These are phyloP conservation scores for Bruguiera sexangula DNA, from an alignment of 345 rosid species.

Conservation along the genomic window DNA sequence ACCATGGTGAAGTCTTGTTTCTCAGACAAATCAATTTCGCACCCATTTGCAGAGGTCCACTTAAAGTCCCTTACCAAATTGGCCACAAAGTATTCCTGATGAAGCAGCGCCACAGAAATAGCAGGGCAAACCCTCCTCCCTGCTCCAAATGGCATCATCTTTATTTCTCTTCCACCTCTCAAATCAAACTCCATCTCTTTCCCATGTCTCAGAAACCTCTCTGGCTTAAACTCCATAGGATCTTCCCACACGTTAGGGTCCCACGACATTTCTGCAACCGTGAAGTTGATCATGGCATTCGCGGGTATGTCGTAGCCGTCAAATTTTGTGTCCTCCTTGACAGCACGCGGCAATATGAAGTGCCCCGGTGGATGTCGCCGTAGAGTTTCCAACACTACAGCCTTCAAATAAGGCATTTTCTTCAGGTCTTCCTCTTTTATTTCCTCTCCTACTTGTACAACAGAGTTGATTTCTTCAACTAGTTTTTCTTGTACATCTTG, in stretches of 20 bases:
- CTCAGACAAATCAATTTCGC: constrained; percentile 15
- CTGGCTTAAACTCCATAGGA: constrained; percentile 18
- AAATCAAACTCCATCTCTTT: constrained; percentile 7
- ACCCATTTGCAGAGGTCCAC: constrained; percentile 8
- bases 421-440: constrained; percentile 11
- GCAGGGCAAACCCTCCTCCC: constrained; percentile 24
- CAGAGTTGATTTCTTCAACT: constrained; percentile 2
- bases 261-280: constrained; percentile 20
- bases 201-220: constrained; percentile 11
- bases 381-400: constrained; percentile 12
- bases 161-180: constrained; percentile 16
- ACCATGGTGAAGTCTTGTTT: constrained; percentile 17
- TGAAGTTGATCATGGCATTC: constrained; percentile 14
- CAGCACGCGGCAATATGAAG: constrained; percentile 16
- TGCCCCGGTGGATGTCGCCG: constrained; percentile 17
- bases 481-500: constrained; percentile 11
- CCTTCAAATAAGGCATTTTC: constrained; percentile 16
- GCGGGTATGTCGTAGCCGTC: constrained; percentile 12
- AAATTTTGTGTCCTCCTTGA: constrained; percentile 10
- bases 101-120: constrained; percentile 15
- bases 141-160: constrained; percentile 27
- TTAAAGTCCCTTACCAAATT: constrained; percentile 13
- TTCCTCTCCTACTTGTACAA: constrained; percentile 3
- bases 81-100: constrained; percentile 20
- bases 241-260: constrained; percentile 26